Base-by-base conservation (phyloP, 2,329 filamentous ascomycete genomes). In the Fusarium sp. region DNA sequence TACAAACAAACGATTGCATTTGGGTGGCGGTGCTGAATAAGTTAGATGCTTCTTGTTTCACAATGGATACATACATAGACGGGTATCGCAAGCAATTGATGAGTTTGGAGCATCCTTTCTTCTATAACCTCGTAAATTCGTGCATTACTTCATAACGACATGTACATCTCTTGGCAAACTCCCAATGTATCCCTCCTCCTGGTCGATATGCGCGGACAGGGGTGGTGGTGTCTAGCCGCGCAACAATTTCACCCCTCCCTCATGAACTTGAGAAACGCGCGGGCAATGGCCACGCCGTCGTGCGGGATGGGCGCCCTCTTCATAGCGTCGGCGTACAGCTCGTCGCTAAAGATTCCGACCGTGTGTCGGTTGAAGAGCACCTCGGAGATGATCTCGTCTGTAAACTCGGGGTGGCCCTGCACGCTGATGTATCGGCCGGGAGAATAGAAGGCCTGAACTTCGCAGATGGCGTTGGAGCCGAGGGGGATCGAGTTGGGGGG, bases 221-320 rank as follows among this genome's bases (percentile, higher is more conserved):
- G 40, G 20, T 42, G 11, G 40, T 47, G n/a, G 11, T 47, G 42
- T 47, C 42, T 16, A 52, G 45, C 27, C 29, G 18, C 38, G 27
- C 13, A 50, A 16, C 13, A 22, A 22, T 9, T 33, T 77, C 67
- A 81, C 16, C 78, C 87, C 74, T 94, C 91, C 57, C 91, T 84
- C 77, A 97, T 81, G 76, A 98, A 98, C 52, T 88, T 89, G 79
- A 98, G 80, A 80, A 98, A 97, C 0, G 91, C 92, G 72, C 88
- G 86, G 1, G 91, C 92, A 63, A 98, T 91, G 4, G 86, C 84
- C n/a, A 97, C 86, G 2, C 96, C 95, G 81, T 98, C 95, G 73
- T 98, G 95, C 64, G 89, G 86, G 36, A 91, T 86, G 10, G 85
- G 85, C 3, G 92, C 92, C 69, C 94, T 89, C 9, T 83, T 84